phyloP scores from a whole-genome alignment of 2,329 filamentous ascomycete genomes.

The Xylaria sp. region DNA sequence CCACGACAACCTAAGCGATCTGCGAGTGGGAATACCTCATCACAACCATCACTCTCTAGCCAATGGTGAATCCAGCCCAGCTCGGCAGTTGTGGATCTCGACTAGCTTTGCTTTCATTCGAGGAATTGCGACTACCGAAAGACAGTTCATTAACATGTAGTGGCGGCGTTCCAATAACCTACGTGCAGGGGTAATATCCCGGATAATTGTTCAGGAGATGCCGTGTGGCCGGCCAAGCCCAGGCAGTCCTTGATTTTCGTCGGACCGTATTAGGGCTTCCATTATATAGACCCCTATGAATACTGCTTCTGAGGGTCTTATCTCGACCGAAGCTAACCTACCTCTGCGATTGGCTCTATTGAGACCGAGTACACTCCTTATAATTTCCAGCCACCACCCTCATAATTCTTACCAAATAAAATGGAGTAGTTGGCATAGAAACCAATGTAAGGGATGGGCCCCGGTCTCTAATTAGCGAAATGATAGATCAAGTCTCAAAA shows the following conservation, averaged over 20 bases:
- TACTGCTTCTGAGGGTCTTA: background rate
- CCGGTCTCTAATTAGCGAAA: too few relatives aligned
- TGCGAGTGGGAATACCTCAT: background rate
- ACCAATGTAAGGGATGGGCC: too few relatives aligned
- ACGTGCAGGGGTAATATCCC: slow-evolving; percentile 17
- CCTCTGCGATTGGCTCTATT: background rate
- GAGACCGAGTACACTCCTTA: background rate
- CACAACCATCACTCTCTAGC: background rate
- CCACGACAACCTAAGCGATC: background rate
- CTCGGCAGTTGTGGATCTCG: slow-evolving; percentile 21
- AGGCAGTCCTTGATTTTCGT: slow-evolving; percentile 8
- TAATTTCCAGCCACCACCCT: too few relatives aligned
- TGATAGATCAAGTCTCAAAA: too few relatives aligned
- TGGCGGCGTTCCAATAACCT: slow-evolving; percentile 6
- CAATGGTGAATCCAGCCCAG: slow-evolving; percentile 10
- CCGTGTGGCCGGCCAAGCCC: slow-evolving; percentile 7
- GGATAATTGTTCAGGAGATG: slow-evolving; percentile 21
- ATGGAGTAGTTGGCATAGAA: too few relatives aligned
- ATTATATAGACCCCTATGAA: background rate
- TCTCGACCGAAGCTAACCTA: background rate
- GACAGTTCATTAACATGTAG: slow-evolving; percentile 11
- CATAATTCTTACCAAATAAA: too few relatives aligned
- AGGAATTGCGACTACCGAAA: slow-evolving; percentile 4
- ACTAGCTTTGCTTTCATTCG: slow-evolving; percentile 9
- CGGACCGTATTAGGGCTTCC: background rate